These are phyloP conservation scores for Lepidopterella palustris DNA, from an alignment of 495 filamentous ascomycete species.

Conservation along the genomic window DNA sequence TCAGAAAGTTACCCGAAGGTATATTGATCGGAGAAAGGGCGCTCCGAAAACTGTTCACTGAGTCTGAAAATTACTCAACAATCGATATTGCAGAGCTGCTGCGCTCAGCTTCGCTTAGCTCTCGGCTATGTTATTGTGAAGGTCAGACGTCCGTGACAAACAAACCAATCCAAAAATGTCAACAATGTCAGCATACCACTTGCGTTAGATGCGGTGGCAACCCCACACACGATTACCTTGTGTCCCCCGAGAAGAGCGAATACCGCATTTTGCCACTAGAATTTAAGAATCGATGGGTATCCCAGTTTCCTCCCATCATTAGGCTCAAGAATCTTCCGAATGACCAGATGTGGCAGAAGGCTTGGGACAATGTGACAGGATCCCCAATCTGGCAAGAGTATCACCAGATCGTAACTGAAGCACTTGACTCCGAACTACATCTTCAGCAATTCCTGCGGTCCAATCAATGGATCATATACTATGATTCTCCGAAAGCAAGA, in stretches of 20 bases:
- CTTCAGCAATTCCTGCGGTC: constrained; percentile 45
- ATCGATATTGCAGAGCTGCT: background rate
- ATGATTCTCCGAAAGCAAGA: constrained; percentile 42
- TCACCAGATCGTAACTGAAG: constrained; percentile 32
- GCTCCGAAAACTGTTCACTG: constrained; percentile 5
- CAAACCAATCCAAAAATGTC: constrained; percentile 44
- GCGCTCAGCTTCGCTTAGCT: constrained; percentile 8
- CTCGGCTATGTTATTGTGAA: constrained; percentile 54
- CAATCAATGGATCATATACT: constrained; percentile 48
- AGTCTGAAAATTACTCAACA: constrained; percentile 15
- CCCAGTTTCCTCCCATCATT: constrained; percentile 26
- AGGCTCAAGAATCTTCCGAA: background rate
- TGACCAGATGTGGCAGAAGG: background rate
- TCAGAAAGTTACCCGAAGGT: background rate
- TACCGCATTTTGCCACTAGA: constrained; percentile 40
- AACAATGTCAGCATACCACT: constrained; percentile 49
- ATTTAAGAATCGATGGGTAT: constrained; percentile 41
- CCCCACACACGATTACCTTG: constrained; percentile 48
- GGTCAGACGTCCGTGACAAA: constrained; percentile 38
- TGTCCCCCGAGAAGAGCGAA: constrained; percentile 6
- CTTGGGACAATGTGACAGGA: constrained; percentile 1
- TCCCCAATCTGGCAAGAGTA: constrained; percentile 41
- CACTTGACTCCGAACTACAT: constrained; percentile 40
- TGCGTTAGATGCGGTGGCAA: constrained; percentile 52
- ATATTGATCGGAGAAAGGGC: background rate